These are phyloP conservation scores for Trametes sp. DNA, from an alignment of 1,284 basidiomycete genomes.

Conservation along the genomic window DNA sequence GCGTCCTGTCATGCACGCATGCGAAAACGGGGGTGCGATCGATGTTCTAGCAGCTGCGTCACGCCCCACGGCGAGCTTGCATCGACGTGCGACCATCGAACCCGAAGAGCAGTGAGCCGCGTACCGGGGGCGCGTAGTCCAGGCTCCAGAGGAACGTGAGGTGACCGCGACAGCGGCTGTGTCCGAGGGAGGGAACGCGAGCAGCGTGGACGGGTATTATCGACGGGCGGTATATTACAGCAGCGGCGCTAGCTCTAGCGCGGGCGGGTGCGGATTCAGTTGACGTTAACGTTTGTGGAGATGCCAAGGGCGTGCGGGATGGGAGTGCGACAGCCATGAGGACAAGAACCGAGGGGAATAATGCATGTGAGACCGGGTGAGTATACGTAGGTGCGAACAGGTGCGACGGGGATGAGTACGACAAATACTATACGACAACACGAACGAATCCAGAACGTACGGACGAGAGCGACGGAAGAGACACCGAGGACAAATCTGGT, in stretches of 20 bases:
- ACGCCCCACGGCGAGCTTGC: slow-evolving; percentile 19
- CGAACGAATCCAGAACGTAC: slow-evolving; percentile 11
- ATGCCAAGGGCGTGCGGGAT: background rate
- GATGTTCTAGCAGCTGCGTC: slow-evolving; percentile 17
- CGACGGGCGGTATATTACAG: slow-evolving; percentile 18
- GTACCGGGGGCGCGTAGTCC: too few species aligned
- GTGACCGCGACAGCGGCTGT: background rate
- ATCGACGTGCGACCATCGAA: slow-evolving; percentile 20
- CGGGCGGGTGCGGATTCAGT: slow-evolving; percentile 6
- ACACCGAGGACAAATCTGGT: slow-evolving; percentile 3
- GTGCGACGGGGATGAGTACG: slow-evolving; percentile 16
- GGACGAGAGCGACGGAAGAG: slow-evolving; percentile 16
- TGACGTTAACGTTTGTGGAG: slow-evolving; percentile 8
- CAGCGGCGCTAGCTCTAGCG: slow-evolving; percentile 1
- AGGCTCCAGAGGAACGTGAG: slow-evolving; percentile 1
- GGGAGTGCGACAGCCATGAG: slow-evolving; percentile 10
- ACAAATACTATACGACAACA: slow-evolving; percentile 21
- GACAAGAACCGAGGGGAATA: slow-evolving; percentile 18
- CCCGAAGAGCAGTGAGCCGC: slow-evolving; percentile 7
- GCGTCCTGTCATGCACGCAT: slow-evolving; percentile 9
- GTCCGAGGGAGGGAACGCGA: background rate
- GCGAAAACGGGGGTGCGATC: slow-evolving; percentile 28
- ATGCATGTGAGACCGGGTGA: slow-evolving; percentile 18
- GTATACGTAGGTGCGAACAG: slow-evolving; percentile 18
- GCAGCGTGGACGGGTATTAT: slow-evolving; percentile 17